Base-by-base conservation (phyloP, 176 grass and related monocot species). In the Lolium multiflorum region DNA sequence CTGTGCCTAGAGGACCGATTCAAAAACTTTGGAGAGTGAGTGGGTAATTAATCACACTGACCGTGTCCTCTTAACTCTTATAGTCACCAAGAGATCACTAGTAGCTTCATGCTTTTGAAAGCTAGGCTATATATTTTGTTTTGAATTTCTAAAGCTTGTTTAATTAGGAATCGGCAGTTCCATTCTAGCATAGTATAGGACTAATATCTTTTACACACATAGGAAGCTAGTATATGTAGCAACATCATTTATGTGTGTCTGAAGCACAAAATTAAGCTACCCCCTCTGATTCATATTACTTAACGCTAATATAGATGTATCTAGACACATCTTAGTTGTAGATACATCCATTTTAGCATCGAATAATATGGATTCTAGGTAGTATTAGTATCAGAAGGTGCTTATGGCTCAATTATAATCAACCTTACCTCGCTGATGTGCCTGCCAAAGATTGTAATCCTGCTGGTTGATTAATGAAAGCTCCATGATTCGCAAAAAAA, bases 1-100 rank as follows among this genome's bases (percentile, higher is more conserved):
- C 48, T 1, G 18, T 77, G 25, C 68, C 68, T 65, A n/a, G 54
- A 51, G 78, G 87, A 63, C 51, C 35, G 21, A 63, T 83, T 83
- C 74, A 74, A 81, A 31, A 39, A 18, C 20, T 39, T 54, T 15
- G 62, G 58, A 71, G 62, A 15, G 25, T 15, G 25, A 37, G 26
- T 38, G 4, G 79, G 64, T 39, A 22, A 39, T 70, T 37, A 39
- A 49, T 63, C 25, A 50, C 63, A 51, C 22, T 11, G 11, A 50
- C 1, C 9, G 9, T 31, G 44, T 18, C 72, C 72, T 2, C 1
- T 52, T 75, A 52, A 31, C 28, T 66, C 63, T 66, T 16, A 7
- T 15, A 35, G 12, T 65, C 26, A 66, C 63, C 4, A 31, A 26
- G 5, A 66, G 13, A 16, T 31, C 13, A 66, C 13, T 66, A 46